Percentiles rank a stretch among this genome's conserved stretches.
Conservation (phyloP, 129 eudicot genomes). For the Gnaphalium uliginosum region DNA sequence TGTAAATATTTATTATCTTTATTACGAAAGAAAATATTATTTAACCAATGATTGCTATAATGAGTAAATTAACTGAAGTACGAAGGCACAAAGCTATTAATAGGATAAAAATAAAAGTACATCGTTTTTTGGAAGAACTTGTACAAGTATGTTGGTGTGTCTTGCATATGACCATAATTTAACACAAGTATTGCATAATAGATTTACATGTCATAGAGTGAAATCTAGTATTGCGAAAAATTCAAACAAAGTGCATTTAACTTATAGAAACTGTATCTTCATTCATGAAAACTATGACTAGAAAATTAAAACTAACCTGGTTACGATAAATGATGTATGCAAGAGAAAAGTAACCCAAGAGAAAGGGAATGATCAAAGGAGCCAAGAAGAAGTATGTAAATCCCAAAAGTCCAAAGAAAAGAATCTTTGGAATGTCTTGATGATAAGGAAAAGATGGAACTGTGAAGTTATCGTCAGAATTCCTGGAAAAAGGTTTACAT, state of each 20-base stretch:
- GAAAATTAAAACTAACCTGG: slow-evolving; percentile 48
- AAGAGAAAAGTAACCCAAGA: slow-evolving; percentile 57
- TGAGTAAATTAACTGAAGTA: background rate
- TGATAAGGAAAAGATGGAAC: slow-evolving; percentile 58
- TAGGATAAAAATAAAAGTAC: background rate
- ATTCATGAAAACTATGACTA: background rate
- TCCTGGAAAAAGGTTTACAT: slow-evolving; percentile 32
- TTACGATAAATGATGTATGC: slow-evolving; percentile 66
- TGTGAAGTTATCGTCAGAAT: slow-evolving; percentile 35
- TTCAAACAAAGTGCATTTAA: background rate
- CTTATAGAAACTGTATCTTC: background rate
- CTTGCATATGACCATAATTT: background rate
- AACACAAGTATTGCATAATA: background rate
- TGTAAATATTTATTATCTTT: background rate
- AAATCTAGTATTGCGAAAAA: background rate
- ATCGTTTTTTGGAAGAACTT: background rate
- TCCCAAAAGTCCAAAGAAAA: slow-evolving; percentile 67
- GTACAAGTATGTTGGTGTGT: background rate
- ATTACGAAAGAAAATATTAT: background rate
- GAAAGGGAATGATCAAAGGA: slow-evolving; percentile 70
- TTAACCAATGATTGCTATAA: background rate
- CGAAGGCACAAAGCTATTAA: background rate
- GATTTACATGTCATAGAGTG: background rate
- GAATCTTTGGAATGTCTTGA: slow-evolving; percentile 55
- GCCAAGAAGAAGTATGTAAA: slow-evolving; percentile 59